Evolutionary conservation across 169 alveolate species (phyloP).

Genomic region (Blepharisma undulans): DNA sequence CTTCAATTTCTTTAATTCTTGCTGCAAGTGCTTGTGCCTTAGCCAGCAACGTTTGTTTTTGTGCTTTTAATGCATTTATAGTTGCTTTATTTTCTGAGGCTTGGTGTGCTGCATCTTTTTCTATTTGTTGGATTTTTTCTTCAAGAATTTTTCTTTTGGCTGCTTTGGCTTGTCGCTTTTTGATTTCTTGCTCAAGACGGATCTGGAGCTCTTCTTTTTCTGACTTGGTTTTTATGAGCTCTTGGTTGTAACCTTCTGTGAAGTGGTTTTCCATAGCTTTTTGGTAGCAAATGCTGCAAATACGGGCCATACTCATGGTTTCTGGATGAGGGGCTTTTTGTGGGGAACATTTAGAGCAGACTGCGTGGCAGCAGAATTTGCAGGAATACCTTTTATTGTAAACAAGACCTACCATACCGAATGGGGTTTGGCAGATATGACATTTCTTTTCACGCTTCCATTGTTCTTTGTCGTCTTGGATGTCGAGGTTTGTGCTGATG

Average conservation of each 20-base stretch:
- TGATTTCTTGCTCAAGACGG: slow-evolving; percentile 4
- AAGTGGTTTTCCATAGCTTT: slow-evolving; percentile 15
- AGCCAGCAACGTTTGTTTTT: neutral
- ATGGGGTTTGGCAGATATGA: neutral
- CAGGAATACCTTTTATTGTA: slow-evolving; percentile 13
- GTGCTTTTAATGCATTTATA: neutral
- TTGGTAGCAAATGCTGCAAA: slow-evolving; percentile 19
- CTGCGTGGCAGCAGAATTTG: slow-evolving; percentile 33
- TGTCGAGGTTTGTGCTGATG: neutral
- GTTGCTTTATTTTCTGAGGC: neutral
- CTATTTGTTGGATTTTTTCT: neutral
- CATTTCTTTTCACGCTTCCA: neutral
- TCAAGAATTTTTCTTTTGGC: neutral
- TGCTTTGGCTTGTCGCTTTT: neutral
- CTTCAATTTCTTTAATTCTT: neutral
- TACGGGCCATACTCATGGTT: neutral
- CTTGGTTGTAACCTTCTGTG: neutral
- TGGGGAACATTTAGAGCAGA: slow-evolving; percentile 29
- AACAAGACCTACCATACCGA: neutral
- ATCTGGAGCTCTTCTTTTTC: slow-evolving; percentile 4
- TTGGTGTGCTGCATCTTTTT: neutral
- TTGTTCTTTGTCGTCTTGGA: neutral
- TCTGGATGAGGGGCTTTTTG: slow-evolving; percentile 21
- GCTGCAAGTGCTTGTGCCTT: neutral
- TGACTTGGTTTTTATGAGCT: neutral